These are phyloP conservation scores for Davidsoniella australis DNA, from an alignment of 2,329 filamentous ascomycete species.

Conservation along the genomic window DNA sequence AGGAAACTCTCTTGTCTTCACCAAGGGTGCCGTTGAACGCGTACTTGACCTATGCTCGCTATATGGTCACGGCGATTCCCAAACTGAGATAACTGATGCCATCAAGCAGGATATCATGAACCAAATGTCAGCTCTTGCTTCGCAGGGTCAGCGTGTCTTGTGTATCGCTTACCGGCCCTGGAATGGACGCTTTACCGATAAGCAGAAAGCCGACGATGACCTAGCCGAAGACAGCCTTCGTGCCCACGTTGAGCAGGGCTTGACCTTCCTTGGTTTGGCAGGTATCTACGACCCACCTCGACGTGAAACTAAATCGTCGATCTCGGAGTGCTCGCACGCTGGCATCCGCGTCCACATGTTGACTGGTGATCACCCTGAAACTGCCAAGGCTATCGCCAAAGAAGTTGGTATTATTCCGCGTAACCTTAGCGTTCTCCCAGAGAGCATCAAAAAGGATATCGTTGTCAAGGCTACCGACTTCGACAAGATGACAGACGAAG, in stretches of 20 bases:
- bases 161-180: constrained; percentile 49
- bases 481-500: constrained; percentile 54
- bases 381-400: constrained; percentile 59
- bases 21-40: constrained; percentile 46
- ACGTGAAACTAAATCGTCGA: constrained; percentile 57
- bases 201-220: constrained; percentile 17
- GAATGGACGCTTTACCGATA: constrained; percentile 30
- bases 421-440: constrained; percentile 41
- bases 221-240: constrained; percentile 31
- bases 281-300: constrained; percentile 80
- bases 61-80: constrained; percentile 26
- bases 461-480: constrained; percentile 66
- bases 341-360: constrained; percentile 73
- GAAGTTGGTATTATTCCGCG: constrained; percentile 62
- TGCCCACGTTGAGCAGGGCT: constrained; percentile 43
- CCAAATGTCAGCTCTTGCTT: constrained; percentile 42
- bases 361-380: constrained; percentile 66
- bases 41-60: constrained; percentile 38
- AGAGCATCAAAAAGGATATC: constrained; percentile 46
- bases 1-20: constrained; percentile 35
- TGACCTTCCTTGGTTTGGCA: constrained; percentile 64
- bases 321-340: constrained; percentile 51
- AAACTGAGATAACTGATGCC: constrained; percentile 31
- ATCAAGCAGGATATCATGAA: constrained; percentile 31
- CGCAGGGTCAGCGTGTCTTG: constrained; percentile 54